Evolutionary conservation across 345 rosid genomes (phyloP).

Genomic region (Populus deltoides): DNA sequence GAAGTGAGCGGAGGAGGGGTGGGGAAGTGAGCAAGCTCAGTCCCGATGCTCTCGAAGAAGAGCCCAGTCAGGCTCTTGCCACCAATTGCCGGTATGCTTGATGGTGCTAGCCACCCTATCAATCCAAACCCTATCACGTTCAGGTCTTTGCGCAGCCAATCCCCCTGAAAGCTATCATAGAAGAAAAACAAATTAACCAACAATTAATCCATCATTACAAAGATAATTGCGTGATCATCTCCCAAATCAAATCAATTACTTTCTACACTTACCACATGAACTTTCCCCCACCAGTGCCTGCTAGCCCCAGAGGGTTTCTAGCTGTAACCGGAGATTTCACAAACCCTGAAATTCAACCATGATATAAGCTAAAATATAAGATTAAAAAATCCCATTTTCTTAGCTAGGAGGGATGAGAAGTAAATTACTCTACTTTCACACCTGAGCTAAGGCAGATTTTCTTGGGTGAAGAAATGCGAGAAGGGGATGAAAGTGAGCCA

Average conservation of each 20-base stretch:
- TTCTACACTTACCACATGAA: constrained; percentile 49
- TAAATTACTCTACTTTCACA: constrained; percentile 7
- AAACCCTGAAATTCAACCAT: constrained; percentile 40
- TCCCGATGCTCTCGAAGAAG: constrained; percentile 88
- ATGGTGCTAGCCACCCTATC: constrained; percentile 91
- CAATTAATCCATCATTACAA: background rate
- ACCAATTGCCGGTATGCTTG: constrained; percentile 74
- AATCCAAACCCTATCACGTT: constrained; percentile 87
- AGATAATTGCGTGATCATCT: background rate
- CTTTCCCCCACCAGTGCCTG: constrained; percentile 54
- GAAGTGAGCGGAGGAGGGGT: constrained; percentile 51
- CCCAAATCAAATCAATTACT: background rate
- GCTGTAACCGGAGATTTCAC: constrained; percentile 49
- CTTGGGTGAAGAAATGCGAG: constrained; percentile 17
- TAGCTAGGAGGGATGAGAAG: background rate
- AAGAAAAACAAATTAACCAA: background rate
- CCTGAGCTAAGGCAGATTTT: constrained; percentile 52
- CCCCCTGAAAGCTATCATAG: constrained; percentile 58
- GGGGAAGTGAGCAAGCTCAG: constrained; percentile 94
- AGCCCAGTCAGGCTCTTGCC: constrained; percentile 92
- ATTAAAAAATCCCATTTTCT: background rate
- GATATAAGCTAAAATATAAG: background rate
- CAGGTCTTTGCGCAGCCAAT: constrained; percentile 75
- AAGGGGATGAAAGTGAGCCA: constrained; percentile 37
- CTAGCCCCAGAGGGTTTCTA: constrained; percentile 53